Conservation (phyloP, 768 basidiomycete species). For the Boletus tylopilopsis region DNA sequence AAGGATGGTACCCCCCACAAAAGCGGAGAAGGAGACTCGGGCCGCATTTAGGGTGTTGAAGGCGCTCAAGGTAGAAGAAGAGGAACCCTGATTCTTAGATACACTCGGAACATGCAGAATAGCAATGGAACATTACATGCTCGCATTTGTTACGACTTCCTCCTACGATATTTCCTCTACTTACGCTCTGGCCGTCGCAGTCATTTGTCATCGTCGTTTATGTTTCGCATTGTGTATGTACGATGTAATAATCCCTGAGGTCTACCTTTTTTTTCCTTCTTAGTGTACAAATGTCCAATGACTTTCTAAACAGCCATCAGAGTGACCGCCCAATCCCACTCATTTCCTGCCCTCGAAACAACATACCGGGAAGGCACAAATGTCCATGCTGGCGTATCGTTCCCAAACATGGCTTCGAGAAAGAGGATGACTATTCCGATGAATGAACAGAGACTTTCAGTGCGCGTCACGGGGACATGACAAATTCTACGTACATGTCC, state of each 20-base stretch:
- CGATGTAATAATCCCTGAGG: background rate
- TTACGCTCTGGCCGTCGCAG: background rate
- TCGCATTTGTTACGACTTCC: conserved; percentile 8
- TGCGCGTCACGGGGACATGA: background rate
- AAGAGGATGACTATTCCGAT: conserved; percentile 9
- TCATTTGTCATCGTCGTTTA: background rate
- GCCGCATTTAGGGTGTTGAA: conserved; percentile 78
- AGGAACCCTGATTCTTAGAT: conserved; percentile 36
- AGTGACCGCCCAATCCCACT: conserved; percentile 29
- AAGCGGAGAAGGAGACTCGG: conserved; percentile 88
- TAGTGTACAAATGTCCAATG: background rate
- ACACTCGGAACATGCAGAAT: background rate
- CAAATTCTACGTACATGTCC: conserved; percentile 15
- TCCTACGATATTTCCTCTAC: conserved; percentile 4
- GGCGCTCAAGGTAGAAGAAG: conserved; percentile 60
- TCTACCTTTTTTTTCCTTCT: background rate
- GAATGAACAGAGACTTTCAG: background rate
- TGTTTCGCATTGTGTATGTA: conserved; percentile 1
- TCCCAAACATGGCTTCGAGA: conserved; percentile 19
- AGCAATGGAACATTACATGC: conserved; percentile 10
- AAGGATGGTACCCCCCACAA: conserved; percentile 82
- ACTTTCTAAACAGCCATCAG: conserved; percentile 24
- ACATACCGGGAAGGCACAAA: conserved; percentile 20
- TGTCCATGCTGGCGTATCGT: conserved; percentile 27
- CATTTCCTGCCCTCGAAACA: conserved; percentile 17